phyloP scores from a whole-genome alignment of 2,329 filamentous ascomycete species.

The Aureobasidium sp. region DNA sequence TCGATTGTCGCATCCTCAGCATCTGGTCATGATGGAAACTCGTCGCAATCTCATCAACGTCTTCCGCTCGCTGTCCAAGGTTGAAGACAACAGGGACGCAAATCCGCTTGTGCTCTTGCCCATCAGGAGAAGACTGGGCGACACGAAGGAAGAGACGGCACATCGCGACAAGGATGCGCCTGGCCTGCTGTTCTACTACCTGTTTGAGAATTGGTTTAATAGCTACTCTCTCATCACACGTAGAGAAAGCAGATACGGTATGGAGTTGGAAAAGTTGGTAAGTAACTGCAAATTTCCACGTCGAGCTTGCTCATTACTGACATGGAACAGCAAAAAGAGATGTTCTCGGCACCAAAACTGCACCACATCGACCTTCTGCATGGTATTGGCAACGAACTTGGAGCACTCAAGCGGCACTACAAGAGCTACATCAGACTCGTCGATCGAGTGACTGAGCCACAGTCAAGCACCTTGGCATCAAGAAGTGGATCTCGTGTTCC shows the following conservation, averaged over 20 bases:
- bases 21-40: constrained; percentile 43
- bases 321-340: constrained; percentile 40
- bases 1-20: constrained; percentile 34
- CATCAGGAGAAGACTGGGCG: constrained; percentile 38
- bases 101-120: constrained; percentile 39
- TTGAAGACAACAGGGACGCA: constrained; percentile 30
- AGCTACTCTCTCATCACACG: constrained; percentile 51
- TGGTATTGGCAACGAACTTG: constrained; percentile 53
- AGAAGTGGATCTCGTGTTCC: constrained; percentile 36
- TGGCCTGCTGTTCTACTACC: constrained; percentile 57
- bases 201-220: constrained; percentile 60
- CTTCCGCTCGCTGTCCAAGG: constrained; percentile 53
- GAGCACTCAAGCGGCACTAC: constrained; percentile 55
- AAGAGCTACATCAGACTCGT: constrained; percentile 55
- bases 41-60: constrained; percentile 55
- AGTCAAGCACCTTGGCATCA: constrained; percentile 36
- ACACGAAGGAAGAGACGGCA: constrained; percentile 39
- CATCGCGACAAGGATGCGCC: constrained; percentile 48
- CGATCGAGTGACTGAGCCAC: constrained; percentile 47
- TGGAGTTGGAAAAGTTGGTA: constrained; percentile 46
- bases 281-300: neutral
- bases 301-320: neutral
- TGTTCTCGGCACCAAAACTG: constrained; percentile 46
- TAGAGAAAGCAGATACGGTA: constrained; percentile 40
- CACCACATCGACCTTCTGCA: constrained; percentile 48